A percentile compares a stretch with the other conserved stretches of the same genome.
Conservation (phyloP, 176 grass and related monocot genomes). For the Carex littledalei region DNA sequence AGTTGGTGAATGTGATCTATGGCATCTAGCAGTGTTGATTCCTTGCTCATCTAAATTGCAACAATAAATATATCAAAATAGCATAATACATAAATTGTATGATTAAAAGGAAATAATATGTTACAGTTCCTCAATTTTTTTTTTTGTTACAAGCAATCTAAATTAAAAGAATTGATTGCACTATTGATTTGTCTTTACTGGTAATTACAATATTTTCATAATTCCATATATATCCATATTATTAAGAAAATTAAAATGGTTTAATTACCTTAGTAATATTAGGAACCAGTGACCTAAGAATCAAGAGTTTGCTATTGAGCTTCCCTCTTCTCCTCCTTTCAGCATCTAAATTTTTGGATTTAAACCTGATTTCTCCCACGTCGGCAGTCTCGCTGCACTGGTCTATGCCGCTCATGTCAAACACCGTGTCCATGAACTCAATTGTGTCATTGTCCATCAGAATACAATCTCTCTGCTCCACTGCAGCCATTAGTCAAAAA, state of each 20-base stretch:
- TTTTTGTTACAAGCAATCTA: background rate
- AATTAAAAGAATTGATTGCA: background rate
- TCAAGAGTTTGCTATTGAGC: conserved; percentile 84
- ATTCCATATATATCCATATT: background rate
- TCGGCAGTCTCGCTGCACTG: conserved; percentile 18
- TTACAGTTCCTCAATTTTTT: background rate
- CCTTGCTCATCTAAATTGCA: conserved; percentile 82
- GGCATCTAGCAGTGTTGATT: conserved; percentile 66
- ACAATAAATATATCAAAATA: background rate
- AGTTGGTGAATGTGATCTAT: conserved; percentile 79
- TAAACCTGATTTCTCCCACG: conserved; percentile 29
- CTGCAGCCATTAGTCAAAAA: background rate
- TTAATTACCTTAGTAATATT: conserved; percentile 73
- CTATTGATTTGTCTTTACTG: background rate
- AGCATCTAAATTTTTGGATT: conserved; percentile 90
- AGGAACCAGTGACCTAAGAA: conserved; percentile 70
- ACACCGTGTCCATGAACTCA: conserved; percentile 28
- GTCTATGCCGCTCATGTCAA: conserved; percentile 24
- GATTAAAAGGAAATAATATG: too few species aligned
- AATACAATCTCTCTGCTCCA: conserved; percentile 10
- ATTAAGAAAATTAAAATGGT: background rate
- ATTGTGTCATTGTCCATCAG: background rate
- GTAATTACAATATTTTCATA: background rate
- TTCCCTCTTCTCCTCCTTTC: conserved; percentile 64
- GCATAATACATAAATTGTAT: background rate